Evolutionary conservation across 208 protist genomes (phyloP).

Genomic region (Hexamita inflata): DNA sequence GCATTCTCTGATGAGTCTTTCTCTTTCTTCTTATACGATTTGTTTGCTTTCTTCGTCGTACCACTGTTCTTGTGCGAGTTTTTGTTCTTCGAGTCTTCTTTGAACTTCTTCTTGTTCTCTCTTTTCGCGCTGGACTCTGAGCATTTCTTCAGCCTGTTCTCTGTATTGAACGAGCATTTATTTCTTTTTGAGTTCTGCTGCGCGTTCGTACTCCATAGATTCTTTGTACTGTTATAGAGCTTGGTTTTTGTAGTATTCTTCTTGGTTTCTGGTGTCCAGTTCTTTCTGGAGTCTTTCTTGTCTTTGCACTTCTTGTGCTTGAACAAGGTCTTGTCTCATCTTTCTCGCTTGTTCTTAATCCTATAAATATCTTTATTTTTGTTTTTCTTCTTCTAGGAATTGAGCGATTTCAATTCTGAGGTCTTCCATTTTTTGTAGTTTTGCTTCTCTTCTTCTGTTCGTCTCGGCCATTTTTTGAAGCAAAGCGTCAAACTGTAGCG

Average conservation of each 20-base stretch:
- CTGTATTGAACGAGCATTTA: neutral
- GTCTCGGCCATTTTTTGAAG: neutral
- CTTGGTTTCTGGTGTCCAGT: neutral
- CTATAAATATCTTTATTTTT: neutral
- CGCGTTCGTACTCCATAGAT: conserved; percentile 1
- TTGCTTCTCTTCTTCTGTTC: neutral
- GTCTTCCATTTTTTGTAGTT: neutral
- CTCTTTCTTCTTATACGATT: neutral
- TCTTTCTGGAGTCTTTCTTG: neutral
- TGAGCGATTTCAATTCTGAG: neutral
- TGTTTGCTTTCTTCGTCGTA: neutral
- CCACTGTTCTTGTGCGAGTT: neutral
- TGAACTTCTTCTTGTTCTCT: conserved; percentile 4
- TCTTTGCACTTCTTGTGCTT: neutral
- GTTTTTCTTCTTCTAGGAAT: neutral
- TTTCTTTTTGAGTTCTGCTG: neutral
- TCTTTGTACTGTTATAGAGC: neutral
- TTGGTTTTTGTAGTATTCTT: neutral
- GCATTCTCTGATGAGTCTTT: neutral
- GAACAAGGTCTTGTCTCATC: neutral
- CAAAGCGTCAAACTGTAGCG: neutral
- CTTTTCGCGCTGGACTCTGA: neutral
- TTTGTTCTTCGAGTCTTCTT: neutral
- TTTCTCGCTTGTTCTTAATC: neutral
- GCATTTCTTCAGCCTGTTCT: neutral